These are phyloP conservation scores for Haplosporangium gracile DNA, from an alignment of 192 early-diverging fungal species.

Conservation along the genomic window DNA sequence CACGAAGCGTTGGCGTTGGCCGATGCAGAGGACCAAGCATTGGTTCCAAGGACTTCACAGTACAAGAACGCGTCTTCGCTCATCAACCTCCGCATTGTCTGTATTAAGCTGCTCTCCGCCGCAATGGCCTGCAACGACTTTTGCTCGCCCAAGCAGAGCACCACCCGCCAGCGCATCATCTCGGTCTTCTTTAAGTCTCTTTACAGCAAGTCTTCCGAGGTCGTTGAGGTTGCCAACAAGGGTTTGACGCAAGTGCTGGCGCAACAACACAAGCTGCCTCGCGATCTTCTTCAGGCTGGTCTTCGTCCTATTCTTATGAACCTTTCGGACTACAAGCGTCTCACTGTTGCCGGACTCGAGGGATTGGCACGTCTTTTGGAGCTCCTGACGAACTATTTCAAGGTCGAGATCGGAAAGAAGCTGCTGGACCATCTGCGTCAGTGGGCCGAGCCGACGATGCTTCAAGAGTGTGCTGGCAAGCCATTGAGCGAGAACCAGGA, in stretches of 20 bases:
- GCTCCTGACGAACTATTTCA: constrained; percentile 98
- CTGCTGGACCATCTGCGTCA: constrained; percentile 94
- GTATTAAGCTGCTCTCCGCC: constrained; percentile 94
- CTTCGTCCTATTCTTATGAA: constrained; percentile 96
- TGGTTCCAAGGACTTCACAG: constrained; percentile 85
- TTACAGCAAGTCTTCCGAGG: constrained; percentile 93
- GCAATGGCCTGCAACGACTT: constrained; percentile 95
- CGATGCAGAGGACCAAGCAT: constrained; percentile 97
- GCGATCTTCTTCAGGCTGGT: constrained; percentile 96
- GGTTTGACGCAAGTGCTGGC: constrained; percentile 86
- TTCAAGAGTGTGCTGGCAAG: constrained; percentile 85
- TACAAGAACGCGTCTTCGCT: constrained; percentile 86
- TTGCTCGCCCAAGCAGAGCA: constrained; percentile 75
- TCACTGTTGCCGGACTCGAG: constrained; percentile 94
- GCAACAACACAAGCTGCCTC: constrained; percentile 91
- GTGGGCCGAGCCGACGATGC: constrained; percentile 90
- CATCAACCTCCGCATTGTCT: constrained; percentile 93
- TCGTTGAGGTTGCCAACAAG: constrained; percentile 94
- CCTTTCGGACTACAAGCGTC: constrained; percentile 92
- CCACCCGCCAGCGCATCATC: constrained; percentile 90
- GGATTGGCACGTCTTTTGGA: constrained; percentile 94
- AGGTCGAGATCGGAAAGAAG: constrained; percentile 98
- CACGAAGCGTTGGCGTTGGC: constrained; percentile 94
- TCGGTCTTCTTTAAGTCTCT: constrained; percentile 99
- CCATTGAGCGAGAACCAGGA: constrained; percentile 92